Conservation (phyloP, 495 filamentous ascomycete species). For the Endocarpon pusillum region DNA sequence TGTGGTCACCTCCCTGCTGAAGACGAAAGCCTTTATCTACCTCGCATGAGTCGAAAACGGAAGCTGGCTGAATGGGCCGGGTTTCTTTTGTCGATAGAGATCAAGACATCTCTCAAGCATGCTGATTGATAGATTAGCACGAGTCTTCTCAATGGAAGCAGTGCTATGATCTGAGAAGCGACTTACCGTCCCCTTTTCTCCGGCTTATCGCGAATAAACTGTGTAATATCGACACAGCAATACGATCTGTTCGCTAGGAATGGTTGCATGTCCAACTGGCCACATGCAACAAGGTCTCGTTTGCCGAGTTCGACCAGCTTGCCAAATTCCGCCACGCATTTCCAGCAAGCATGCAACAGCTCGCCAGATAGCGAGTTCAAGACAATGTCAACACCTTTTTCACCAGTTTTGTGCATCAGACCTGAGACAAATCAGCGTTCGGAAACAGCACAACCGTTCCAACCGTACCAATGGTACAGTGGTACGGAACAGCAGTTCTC, state of each 20-base stretch:
- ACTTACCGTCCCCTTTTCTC: not conserved
- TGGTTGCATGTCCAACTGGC: not conserved
- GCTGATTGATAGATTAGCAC: not conserved
- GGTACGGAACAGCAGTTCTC: no score
- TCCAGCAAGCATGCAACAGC: conserved; percentile 21
- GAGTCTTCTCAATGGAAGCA: not conserved
- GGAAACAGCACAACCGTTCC: no score
- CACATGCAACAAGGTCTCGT: conserved; percentile 15
- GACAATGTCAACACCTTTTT: conserved; percentile 38
- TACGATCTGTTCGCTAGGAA: not conserved
- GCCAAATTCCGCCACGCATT: conserved; percentile 28
- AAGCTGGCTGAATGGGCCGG: conserved; percentile 15
- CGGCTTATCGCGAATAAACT: not conserved
- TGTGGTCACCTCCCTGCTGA: conserved; percentile 34
- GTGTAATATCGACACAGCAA: conserved; percentile 1
- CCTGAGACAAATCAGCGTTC: no score
- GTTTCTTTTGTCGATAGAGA: conserved; percentile 7
- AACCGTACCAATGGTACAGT: no score
- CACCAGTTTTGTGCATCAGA: conserved; percentile 18
- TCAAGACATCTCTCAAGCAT: conserved; percentile 1
- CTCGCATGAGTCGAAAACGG: conserved; percentile 20
- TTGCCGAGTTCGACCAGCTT: conserved; percentile 35
- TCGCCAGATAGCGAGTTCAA: conserved; percentile 30
- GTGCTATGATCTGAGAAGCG: not conserved
- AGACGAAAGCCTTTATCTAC: conserved; percentile 34